Evolutionary conservation across 2,329 filamentous ascomycete species (phyloP).

Genomic region (Clonostachys rosea): DNA sequence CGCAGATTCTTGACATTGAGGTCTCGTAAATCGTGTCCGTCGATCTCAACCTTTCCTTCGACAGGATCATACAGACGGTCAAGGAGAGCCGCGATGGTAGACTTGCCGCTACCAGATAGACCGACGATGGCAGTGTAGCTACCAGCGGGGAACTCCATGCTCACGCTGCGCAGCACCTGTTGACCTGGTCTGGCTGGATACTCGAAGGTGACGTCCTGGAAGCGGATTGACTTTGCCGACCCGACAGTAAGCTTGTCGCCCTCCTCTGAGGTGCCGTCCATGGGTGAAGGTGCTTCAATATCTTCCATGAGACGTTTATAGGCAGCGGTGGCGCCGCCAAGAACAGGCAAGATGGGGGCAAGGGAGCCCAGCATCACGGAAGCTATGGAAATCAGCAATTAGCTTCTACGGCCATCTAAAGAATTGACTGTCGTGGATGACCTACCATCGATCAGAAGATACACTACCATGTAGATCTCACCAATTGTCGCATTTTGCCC

Average conservation of each 20-base stretch:
- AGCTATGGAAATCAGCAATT: constrained; percentile 91
- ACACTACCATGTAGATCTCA: constrained; percentile 1
- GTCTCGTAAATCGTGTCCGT: constrained; percentile 9
- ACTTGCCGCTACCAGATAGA: constrained; percentile 91
- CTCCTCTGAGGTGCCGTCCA: constrained; percentile 47
- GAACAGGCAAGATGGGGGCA: constrained; percentile 80
- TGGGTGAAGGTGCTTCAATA: constrained; percentile 81
- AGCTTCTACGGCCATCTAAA: constrained; percentile 51
- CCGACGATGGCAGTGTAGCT: constrained; percentile 93
- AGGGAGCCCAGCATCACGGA: constrained; percentile 86
- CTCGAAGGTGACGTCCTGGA: constrained; percentile 62
- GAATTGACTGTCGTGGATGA: constrained; percentile 36
- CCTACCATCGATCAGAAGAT: constrained; percentile 54
- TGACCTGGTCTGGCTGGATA: constrained; percentile 93
- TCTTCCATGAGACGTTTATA: constrained; percentile 90
- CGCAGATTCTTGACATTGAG: constrained; percentile 38
- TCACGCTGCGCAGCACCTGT: constrained; percentile 80
- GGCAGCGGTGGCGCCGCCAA: constrained; percentile 77
- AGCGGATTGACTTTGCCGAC: constrained; percentile 14
- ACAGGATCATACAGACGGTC: constrained; percentile 11
- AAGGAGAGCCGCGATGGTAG: constrained; percentile 26
- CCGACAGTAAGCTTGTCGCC: not conserved
- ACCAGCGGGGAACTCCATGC: constrained; percentile 74
- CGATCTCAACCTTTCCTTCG: constrained; percentile 16
- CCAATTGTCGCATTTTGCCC: not conserved